These are phyloP conservation scores for Larix sibirica DNA, from an alignment of 83 land plant species.

Conservation along the genomic window DNA sequence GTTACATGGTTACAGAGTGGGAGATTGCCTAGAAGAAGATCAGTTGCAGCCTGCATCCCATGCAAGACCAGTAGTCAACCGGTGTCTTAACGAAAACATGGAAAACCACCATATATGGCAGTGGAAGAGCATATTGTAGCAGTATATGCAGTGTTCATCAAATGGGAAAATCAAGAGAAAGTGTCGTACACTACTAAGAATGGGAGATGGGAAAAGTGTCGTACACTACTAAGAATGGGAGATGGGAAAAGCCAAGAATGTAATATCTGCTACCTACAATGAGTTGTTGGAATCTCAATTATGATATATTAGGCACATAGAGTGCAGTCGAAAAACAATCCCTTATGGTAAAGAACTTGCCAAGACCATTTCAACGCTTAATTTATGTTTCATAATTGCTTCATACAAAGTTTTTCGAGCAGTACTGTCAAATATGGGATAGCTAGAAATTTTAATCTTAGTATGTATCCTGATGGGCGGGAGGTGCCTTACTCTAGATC, in stretches of 20 bases:
- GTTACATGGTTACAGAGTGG: background rate
- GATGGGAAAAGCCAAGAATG: background rate
- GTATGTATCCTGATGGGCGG: no score
- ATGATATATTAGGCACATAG: background rate
- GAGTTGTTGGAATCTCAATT: background rate
- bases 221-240: background rate
- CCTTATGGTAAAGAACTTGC: background rate
- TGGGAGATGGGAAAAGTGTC: no score
- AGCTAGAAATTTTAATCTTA: no score
- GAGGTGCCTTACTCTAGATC: no score
- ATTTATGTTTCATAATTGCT: no score
- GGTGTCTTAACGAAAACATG: background rate
- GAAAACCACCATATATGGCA: background rate
- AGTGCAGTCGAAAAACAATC: background rate
- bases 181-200: background rate
- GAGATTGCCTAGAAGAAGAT: background rate
- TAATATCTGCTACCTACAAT: background rate
- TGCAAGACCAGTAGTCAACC: background rate
- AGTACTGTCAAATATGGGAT: no score
- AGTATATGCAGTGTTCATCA: no score
- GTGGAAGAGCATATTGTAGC: no score
- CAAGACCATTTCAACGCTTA: no score
- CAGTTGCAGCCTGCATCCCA: background rate
- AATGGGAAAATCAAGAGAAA: no score
- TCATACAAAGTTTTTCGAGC: no score